phyloP scores from a whole-genome alignment of 2,329 filamentous ascomycete genomes.

The Teratosphaeria zuluensis region DNA sequence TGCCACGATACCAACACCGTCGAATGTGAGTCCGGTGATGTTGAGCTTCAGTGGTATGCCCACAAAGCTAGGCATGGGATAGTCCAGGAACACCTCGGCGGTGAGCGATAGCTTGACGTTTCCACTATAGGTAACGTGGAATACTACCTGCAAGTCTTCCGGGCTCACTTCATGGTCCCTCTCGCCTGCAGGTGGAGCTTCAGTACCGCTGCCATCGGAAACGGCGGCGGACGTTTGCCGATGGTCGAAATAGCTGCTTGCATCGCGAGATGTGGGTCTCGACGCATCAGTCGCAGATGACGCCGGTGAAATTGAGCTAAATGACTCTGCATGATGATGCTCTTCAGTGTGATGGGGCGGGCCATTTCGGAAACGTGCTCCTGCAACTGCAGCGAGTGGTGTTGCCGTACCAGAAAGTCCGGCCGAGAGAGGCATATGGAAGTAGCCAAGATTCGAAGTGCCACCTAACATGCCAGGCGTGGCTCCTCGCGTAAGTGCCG shows the following conservation, averaged over 20 bases:
- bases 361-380: constrained; percentile 51
- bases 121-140: constrained; percentile 80
- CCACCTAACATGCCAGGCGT: constrained; percentile 53
- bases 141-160: constrained; percentile 87
- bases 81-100: constrained; percentile 90
- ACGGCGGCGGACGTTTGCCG: constrained; percentile 9
- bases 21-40: constrained; percentile 89
- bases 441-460: constrained; percentile 70
- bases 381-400: constrained; percentile 68
- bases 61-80: constrained; percentile 97
- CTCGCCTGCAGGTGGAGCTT: constrained; percentile 29
- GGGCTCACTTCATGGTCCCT: constrained; percentile 57
- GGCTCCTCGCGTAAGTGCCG: constrained; percentile 37
- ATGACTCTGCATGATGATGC: constrained; percentile 28
- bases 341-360: constrained; percentile 18
- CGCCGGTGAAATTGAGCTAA: constrained; percentile 38
- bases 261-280: constrained; percentile 33
- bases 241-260: constrained; percentile 16
- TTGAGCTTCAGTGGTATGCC: constrained; percentile 89
- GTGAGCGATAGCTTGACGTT: constrained; percentile 82
- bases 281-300: constrained; percentile 36
- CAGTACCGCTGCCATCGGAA: constrained; percentile 14
- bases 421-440: constrained; percentile 64
- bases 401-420: constrained; percentile 68
- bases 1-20: constrained; percentile 85